Conservation (phyloP, 306 rosid genomes). For the Casuarina glauca region DNA sequence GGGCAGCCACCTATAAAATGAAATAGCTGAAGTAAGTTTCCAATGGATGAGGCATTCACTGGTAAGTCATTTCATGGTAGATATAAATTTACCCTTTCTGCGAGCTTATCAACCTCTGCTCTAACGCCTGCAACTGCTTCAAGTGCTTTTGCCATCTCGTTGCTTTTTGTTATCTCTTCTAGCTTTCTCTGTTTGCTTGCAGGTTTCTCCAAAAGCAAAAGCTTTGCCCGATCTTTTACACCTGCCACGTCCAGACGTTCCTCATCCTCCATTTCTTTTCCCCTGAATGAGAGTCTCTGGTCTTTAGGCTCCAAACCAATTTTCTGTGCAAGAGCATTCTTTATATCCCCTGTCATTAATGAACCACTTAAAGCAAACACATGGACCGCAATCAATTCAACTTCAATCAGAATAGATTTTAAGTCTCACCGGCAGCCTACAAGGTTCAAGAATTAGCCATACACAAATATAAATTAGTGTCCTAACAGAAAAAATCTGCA, state of each 20-base stretch:
- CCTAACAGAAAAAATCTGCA: background rate
- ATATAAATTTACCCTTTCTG: conserved; percentile 58
- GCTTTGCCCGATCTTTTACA: conserved; percentile 71
- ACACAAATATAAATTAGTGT: background rate
- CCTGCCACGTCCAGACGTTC: conserved; percentile 69
- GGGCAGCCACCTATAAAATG: conserved; percentile 60
- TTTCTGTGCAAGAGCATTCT: conserved; percentile 54
- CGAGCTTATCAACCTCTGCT: conserved; percentile 72
- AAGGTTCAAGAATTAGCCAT: conserved; percentile 1
- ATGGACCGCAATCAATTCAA: background rate
- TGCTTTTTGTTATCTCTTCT: conserved; percentile 48
- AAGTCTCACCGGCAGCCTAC: conserved; percentile 4
- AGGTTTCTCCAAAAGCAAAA: conserved; percentile 63
- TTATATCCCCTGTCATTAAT: conserved; percentile 63
- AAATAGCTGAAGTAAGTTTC: conserved; percentile 21
- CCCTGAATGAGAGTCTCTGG: conserved; percentile 72
- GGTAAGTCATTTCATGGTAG: conserved; percentile 1
- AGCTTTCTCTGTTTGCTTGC: conserved; percentile 52
- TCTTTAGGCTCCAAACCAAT: conserved; percentile 63
- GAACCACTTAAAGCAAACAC: conserved; percentile 23
- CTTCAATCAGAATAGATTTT: conserved; percentile 17
- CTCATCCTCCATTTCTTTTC: conserved; percentile 67
- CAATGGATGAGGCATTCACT: background rate
- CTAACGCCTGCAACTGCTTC: conserved; percentile 62
- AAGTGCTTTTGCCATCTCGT: conserved; percentile 52